Base-by-base conservation (phyloP, 306 rosid genomes). In the Rubus idaeus region DNA sequence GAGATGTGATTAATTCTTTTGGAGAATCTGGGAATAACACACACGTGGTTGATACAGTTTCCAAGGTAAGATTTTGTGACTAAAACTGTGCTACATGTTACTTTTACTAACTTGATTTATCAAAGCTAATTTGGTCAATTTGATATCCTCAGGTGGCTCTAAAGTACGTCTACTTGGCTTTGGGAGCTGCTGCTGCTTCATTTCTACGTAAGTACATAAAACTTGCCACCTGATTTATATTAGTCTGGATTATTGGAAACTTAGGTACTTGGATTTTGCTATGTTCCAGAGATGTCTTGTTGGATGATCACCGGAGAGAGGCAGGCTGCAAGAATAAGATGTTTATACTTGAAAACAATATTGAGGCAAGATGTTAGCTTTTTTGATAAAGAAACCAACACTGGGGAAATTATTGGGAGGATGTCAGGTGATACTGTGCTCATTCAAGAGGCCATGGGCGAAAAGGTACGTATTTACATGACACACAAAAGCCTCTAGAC, bases 351-450 rank as follows among this genome's bases (percentile, higher is more conserved):
- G 62, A 56, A 44, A 53, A 66, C 75, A 6, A 79, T 79, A 55
- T 30, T 79, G 52, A 74, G 79, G 49, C 83, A 79, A 74, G 83
- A 79, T 30, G 67, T 79, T 7, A 21, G 69, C 26, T 79, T 65
- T 73, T 79, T 79, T 30, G 83, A 79, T 18, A 79, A 47, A 41
- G 83, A 79, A 74, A 79, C 47, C 2, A 66, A 66, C 52, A 79
- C 79, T 4, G 83, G 83, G 45, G 83, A 79, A 74, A 51, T 79
- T 17, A 35, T 79, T n/a, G 78, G 68, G 9, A 64, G 83, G 56
- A 79, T 79, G 83, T 79, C 83, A 5, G 78, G 83, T 41, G 83
- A 79, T 39, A 79, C 83, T 17, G 70, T 78, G 53, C 82, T 78
- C n/a, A 78, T 71, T 18, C 77, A 79, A 56, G 79, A 80, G 35